Evolutionary conservation across 2,329 filamentous ascomycete species (phyloP), one percentile per base, ranked within the genome.

Genomic region (Fusarium sp.): DNA sequence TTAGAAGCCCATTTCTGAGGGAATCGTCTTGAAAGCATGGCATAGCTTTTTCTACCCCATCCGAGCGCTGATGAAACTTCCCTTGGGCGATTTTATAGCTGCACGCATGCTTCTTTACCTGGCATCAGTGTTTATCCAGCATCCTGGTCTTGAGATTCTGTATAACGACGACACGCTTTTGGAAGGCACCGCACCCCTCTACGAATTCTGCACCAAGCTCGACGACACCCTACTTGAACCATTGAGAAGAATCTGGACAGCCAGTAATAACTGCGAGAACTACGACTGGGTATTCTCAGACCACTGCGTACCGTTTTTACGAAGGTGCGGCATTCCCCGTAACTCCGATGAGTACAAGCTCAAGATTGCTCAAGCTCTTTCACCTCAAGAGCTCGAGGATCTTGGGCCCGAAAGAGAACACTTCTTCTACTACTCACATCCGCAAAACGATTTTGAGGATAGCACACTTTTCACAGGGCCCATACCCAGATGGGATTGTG

Each of bases 51-150:
- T 63, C 10, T 22, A 49, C 3, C 33, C 38, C 4, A 63, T 60
- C 11, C 36, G 26, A 9, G 36, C 49, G 10, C 13, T 60, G 8
- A 22, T 36, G 22, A 13, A 50, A 9, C 14, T 63, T 5, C 56
- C 44, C 7, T 28, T 18, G 14, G 11, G 49, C 13, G 42, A 54
- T 31, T 60, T 63, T 33, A 10, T 40, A 7, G 26, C 33, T 8
- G 34, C 48, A 3, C 58, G 38, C 15, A 50, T 63, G 49, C 44
- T 18, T 22, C 50, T 63, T 3, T 60, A 54, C 28, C 15, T 60
- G 4, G 43, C 48, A 24, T 7, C 24, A 13, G 17, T 18, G 6
- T 22, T 54, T 1, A 34, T 20, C 13, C 13, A 4, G 7, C 1
- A 11, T 1, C 26, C 17, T 14, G 7, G 42, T 15, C 13, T 31